These are phyloP conservation scores for Myxozyma neotropica DNA, from an alignment of 805 yeast species.

Conservation along the genomic window DNA sequence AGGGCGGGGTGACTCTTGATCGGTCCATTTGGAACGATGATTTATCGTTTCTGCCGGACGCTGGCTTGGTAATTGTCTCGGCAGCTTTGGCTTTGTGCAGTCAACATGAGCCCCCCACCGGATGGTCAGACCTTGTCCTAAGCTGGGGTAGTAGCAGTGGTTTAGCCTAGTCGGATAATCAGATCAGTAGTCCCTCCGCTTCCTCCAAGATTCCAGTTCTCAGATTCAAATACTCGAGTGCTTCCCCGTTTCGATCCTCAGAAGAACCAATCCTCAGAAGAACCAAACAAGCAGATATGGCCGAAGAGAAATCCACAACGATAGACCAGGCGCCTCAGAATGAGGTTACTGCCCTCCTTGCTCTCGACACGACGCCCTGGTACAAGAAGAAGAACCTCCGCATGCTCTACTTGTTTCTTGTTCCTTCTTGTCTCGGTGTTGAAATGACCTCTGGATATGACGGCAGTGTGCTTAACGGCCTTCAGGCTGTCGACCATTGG, in stretches of 20 bases:
- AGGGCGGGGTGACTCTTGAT: too few species aligned
- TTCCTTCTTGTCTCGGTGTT: constrained; percentile 13
- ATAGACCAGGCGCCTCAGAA: constrained; percentile 43
- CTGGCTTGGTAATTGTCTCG: too few species aligned
- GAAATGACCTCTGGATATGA: constrained; percentile 51
- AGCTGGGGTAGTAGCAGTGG: background rate
- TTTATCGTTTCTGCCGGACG: too few species aligned
- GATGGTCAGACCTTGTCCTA: too few species aligned
- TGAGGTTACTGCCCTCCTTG: constrained; percentile 10
- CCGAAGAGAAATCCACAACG: background rate
- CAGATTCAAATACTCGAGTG: too few species aligned
- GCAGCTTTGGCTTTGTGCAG: too few species aligned
- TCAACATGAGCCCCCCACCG: too few species aligned
- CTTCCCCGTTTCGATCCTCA: too few species aligned
- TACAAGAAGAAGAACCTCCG: constrained; percentile 1
- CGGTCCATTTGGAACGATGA: too few species aligned
- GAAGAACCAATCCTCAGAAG: background rate
- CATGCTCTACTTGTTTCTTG: constrained; percentile 12
- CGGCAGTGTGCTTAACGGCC: constrained; percentile 55
- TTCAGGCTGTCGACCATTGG: constrained; percentile 52
- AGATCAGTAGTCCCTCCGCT: too few species aligned
- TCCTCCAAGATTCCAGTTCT: background rate
- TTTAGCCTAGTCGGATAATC: too few species aligned
- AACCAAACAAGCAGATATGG: background rate
- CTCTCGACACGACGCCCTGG: constrained; percentile 13